Conservation (phyloP, 352 stramenopile species). For the Elongisporangium prolatum region DNA sequence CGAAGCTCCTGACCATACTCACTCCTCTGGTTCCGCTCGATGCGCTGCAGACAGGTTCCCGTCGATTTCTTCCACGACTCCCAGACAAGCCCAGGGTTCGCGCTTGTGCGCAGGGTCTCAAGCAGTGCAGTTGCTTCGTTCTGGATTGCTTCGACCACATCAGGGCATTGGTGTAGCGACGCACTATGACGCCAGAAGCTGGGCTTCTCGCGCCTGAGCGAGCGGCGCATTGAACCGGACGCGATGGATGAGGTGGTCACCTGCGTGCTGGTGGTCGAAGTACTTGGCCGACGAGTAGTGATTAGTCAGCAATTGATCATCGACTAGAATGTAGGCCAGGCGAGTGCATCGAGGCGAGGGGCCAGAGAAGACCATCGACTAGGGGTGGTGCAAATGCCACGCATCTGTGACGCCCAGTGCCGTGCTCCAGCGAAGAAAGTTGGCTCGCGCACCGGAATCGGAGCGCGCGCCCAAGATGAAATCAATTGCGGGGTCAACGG, state of each 20-base stretch:
- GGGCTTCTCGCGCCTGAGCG: not conserved
- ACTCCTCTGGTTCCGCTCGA: slow-evolving; percentile 1
- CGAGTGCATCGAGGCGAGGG: slow-evolving; percentile 4
- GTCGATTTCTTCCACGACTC: slow-evolving; percentile 10
- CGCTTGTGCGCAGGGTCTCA: not conserved
- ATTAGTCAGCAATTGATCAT: not conserved
- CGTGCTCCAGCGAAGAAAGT: slow-evolving; percentile 9
- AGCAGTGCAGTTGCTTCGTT: not conserved
- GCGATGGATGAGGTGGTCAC: slow-evolving; percentile 4
- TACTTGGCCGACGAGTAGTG: not conserved
- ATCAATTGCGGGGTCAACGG: slow-evolving; percentile 5
- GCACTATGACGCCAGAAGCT: slow-evolving; percentile 2
- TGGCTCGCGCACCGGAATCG: not conserved
- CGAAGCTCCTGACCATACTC: not conserved
- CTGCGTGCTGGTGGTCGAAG: slow-evolving; percentile 3
- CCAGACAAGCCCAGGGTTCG: slow-evolving; percentile 8
- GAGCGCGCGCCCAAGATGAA: not conserved
- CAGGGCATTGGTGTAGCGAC: slow-evolving; percentile 3
- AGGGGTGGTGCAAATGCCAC: slow-evolving; percentile 11
- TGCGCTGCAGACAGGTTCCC: not conserved
- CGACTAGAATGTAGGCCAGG: slow-evolving; percentile 17
- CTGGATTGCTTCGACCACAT: slow-evolving; percentile 1
- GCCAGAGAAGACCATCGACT: not conserved
- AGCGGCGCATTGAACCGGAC: slow-evolving; percentile 2
- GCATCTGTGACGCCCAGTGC: slow-evolving; percentile 12